A percentile compares a stretch with the other conserved stretches of the same genome.
These are phyloP conservation scores for Anthostomella pinea DNA, from an alignment of 2,329 filamentous ascomycete species.

Conservation along the genomic window DNA sequence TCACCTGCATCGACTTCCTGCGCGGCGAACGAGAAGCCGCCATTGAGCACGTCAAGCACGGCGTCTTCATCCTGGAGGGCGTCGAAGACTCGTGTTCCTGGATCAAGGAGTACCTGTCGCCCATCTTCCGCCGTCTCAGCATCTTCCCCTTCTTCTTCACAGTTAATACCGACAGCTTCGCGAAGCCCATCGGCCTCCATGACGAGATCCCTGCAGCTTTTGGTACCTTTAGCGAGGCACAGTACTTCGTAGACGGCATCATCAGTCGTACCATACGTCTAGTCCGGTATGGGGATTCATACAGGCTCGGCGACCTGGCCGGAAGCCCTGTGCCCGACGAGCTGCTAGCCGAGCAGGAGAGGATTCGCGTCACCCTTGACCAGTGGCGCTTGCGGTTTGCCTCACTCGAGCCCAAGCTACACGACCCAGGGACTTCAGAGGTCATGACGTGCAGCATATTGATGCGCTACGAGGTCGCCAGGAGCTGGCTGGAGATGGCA, in stretches of 20 bases:
- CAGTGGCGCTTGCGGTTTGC: constrained; percentile 31
- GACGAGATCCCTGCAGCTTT: constrained; percentile 21
- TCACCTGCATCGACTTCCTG: constrained; percentile 43
- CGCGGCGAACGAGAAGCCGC: constrained; percentile 36
- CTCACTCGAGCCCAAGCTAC: constrained; percentile 7
- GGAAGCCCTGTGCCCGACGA: constrained; percentile 14
- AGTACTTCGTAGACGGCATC: constrained; percentile 30
- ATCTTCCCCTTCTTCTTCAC: constrained; percentile 40
- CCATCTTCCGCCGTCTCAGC: constrained; percentile 38
- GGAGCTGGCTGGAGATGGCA: constrained; percentile 33
- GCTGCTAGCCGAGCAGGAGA: constrained; percentile 22
- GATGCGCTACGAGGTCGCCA: constrained; percentile 31
- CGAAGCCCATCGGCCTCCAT: constrained; percentile 22
- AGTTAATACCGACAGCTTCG: constrained; percentile 20
- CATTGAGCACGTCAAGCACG: constrained; percentile 37
- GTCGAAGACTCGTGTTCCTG: constrained; percentile 25
- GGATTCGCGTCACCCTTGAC: constrained; percentile 22
- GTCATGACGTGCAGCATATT: constrained; percentile 21
- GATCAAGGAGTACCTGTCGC: constrained; percentile 32
- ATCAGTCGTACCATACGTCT: constrained; percentile 30
- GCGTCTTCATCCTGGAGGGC: constrained; percentile 35
- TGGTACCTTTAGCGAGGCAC: constrained; percentile 25
- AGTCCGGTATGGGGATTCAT: constrained; percentile 28
- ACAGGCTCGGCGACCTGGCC: constrained; percentile 20
- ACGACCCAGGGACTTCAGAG: neutral